A percentile compares a stretch with the other conserved stretches of the same genome.
phyloP scores from a whole-genome alignment of 257 asterid genomes.

The Datura wrightii region DNA sequence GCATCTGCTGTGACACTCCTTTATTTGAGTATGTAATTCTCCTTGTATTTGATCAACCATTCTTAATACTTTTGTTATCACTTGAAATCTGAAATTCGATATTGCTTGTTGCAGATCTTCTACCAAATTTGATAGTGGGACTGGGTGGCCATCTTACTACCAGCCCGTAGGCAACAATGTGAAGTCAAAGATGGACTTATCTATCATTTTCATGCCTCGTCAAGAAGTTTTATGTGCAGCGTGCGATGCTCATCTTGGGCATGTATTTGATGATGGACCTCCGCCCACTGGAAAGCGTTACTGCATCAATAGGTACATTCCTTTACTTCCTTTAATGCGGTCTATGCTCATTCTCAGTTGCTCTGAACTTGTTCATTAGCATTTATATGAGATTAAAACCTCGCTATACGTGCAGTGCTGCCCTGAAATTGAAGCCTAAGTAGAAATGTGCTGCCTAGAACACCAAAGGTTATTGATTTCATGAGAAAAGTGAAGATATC shows the following conservation, averaged over 20 bases:
- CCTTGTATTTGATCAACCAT: background rate
- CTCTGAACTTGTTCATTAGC: background rate
- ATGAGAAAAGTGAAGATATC: background rate
- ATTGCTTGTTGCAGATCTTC: constrained; percentile 61
- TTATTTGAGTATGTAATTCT: constrained; percentile 68
- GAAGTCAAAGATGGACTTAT: constrained; percentile 83
- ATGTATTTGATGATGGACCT: constrained; percentile 88
- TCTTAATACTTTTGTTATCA: background rate
- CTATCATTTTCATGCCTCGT: constrained; percentile 93
- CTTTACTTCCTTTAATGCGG: background rate
- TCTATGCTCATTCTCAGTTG: background rate
- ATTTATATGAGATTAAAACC: background rate
- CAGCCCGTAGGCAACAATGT: constrained; percentile 75
- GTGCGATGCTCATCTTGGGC: constrained; percentile 97
- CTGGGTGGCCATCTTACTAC: constrained; percentile 97
- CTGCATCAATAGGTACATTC: constrained; percentile 82
- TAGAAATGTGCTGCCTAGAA: constrained; percentile 27
- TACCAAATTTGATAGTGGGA: constrained; percentile 91
- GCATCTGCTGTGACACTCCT: constrained; percentile 92
- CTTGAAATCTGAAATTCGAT: background rate
- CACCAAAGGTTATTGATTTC: background rate
- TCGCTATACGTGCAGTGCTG: constrained; percentile 52
- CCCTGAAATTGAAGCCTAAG: constrained; percentile 67
- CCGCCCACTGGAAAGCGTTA: constrained; percentile 88
- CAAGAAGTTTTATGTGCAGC: constrained; percentile 75